Conservation (phyloP, 768 basidiomycete genomes). For the Suillus bovinus region DNA sequence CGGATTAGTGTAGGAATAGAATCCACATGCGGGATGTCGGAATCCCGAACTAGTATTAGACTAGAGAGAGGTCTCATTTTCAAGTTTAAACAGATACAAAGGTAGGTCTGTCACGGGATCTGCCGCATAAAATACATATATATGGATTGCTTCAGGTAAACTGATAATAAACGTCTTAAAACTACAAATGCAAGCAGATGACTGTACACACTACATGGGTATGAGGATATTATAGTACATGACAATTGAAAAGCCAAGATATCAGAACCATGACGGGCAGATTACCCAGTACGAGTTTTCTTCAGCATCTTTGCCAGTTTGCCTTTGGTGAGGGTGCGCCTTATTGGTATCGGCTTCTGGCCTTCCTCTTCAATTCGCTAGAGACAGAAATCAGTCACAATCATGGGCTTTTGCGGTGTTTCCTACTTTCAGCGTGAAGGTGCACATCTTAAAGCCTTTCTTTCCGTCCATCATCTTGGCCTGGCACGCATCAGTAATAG, state of each 20-base stretch:
- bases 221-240: neutral
- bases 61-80: too few relatives aligned
- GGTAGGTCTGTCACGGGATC: too few relatives aligned
- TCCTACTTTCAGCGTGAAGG: constrained; percentile 29
- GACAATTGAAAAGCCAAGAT: neutral
- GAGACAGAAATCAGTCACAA: constrained; percentile 5
- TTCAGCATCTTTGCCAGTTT: constrained; percentile 19
- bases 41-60: too few relatives aligned
- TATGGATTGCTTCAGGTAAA: too few relatives aligned
- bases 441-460: constrained; percentile 27
- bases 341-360: constrained; percentile 19
- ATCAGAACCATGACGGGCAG: neutral
- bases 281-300: neutral
- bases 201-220: neutral
- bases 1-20: too few relatives aligned
- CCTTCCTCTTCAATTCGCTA: constrained; percentile 29
- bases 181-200: neutral
- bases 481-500: constrained; percentile 17
- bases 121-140: too few relatives aligned
- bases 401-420: neutral
- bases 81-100: too few relatives aligned
- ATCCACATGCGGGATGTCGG: too few relatives aligned
- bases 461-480: constrained; percentile 20
- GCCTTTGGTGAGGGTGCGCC: constrained; percentile 18
- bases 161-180: too few relatives aligned